Conservation (phyloP, 352 stramenopile genomes). For the Phytophthora sp. region DNA sequence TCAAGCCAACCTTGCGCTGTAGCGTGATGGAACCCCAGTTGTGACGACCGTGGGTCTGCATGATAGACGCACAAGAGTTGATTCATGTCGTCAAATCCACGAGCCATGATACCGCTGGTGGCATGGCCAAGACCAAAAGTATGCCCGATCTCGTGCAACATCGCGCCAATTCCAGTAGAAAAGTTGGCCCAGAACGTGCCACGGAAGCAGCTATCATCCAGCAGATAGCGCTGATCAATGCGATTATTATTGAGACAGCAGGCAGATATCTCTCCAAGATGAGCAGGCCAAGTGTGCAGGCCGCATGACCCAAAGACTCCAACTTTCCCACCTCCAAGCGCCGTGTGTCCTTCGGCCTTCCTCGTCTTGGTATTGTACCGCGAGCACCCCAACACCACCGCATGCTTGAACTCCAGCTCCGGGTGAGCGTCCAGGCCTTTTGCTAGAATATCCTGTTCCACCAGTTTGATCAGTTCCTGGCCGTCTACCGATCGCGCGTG, state of each 20-base stretch:
- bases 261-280: conserved; percentile 50
- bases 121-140: conserved; percentile 67
- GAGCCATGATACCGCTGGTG: conserved; percentile 64
- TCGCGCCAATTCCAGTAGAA: conserved; percentile 65
- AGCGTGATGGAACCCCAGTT: conserved; percentile 14
- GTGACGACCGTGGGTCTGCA: conserved; percentile 25
- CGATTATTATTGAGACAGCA: conserved; percentile 65
- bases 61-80: conserved; percentile 56
- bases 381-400: conserved; percentile 74
- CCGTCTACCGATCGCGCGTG: conserved; percentile 52
- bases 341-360: conserved; percentile 61
- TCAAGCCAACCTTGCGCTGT: conserved; percentile 33
- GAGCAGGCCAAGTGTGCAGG: conserved; percentile 64
- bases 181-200: conserved; percentile 71
- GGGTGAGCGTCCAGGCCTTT: conserved; percentile 37
- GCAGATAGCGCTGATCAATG: conserved; percentile 48
- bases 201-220: conserved; percentile 71
- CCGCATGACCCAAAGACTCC: conserved; percentile 75
- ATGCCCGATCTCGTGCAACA: conserved; percentile 71
- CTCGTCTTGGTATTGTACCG: conserved; percentile 57
- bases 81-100: conserved; percentile 82
- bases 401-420: conserved; percentile 60
- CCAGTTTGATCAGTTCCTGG: conserved; percentile 62
- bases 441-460: conserved; percentile 57
- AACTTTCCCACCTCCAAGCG: conserved; percentile 59